phyloP scores from a whole-genome alignment of 2,329 filamentous ascomycete species.

The Pseudogymnoascus sp. region DNA sequence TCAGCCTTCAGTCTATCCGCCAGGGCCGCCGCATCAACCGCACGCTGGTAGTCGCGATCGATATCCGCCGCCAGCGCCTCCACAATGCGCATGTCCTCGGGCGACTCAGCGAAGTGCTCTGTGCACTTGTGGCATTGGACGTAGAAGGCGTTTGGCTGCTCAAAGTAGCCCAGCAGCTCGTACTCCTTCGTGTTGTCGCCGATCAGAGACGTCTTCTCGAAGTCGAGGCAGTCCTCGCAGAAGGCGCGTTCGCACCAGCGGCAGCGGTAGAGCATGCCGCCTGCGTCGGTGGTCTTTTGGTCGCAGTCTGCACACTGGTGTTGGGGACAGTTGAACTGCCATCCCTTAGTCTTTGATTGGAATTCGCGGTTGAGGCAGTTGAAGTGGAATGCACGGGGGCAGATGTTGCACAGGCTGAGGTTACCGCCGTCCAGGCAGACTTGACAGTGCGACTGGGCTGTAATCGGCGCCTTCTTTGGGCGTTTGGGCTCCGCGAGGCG shows the following conservation, averaged over 20 bases:
- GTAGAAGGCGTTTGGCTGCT: conserved; percentile 42
- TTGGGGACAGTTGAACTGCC: conserved; percentile 49
- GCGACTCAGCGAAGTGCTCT: conserved; percentile 31
- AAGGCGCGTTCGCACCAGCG: conserved; percentile 49
- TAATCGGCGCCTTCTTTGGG: conserved; percentile 41
- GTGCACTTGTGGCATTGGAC: conserved; percentile 44
- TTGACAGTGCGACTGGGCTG: conserved; percentile 47
- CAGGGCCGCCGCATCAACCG: not conserved
- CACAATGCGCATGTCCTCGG: conserved; percentile 27
- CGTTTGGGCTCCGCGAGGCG: conserved; percentile 43
- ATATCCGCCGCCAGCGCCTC: conserved; percentile 25
- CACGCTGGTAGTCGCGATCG: conserved; percentile 19
- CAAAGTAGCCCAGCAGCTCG: conserved; percentile 41
- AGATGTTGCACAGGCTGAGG: conserved; percentile 43
- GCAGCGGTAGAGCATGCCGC: conserved; percentile 43
- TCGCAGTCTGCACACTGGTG: conserved; percentile 49
- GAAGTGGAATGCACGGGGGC: conserved; percentile 49
- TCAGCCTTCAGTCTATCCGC: not conserved
- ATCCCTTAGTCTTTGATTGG: conserved; percentile 37
- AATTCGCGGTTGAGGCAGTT: conserved; percentile 41
- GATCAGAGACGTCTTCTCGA: conserved; percentile 43
- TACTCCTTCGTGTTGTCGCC: conserved; percentile 48
- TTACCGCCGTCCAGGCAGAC: conserved; percentile 45
- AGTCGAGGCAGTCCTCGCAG: conserved; percentile 55
- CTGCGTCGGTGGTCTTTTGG: conserved; percentile 42